Percentiles rank a stretch among this genome's conserved stretches.
phyloP scores from a whole-genome alignment of 164 flowering plant genomes.

The Piper betle region DNA sequence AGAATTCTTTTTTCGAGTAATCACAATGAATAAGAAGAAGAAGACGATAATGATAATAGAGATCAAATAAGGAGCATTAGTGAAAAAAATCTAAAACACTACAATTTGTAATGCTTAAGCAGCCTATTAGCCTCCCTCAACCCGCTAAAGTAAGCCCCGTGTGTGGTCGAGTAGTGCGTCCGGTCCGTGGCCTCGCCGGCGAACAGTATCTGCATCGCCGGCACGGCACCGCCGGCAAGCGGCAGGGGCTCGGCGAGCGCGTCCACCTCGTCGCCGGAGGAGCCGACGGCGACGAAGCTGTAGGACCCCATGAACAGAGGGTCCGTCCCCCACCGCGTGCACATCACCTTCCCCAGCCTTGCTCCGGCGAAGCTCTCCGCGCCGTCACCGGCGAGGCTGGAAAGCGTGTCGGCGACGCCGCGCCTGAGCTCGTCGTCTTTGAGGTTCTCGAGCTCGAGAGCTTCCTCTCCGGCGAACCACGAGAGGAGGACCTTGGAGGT shows the following conservation, averaged over 20 bases:
- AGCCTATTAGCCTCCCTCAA: slow-evolving; percentile 95
- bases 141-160: slow-evolving; percentile 97
- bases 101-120: slow-evolving; percentile 48
- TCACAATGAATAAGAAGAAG: too few species aligned
- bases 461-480: slow-evolving; percentile 96
- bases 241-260: slow-evolving; percentile 86
- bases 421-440: slow-evolving; percentile 51
- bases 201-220: slow-evolving; percentile 72
- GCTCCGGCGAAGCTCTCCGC: slow-evolving; percentile 1
- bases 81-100: not conserved
- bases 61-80: too few species aligned
- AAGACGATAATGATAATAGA: too few species aligned
- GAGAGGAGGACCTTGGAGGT: slow-evolving; percentile 54
- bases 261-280: slow-evolving; percentile 81
- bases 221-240: not conserved
- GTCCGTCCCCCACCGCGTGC: slow-evolving; percentile 83
- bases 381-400: slow-evolving; percentile 19
- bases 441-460: slow-evolving; percentile 64
- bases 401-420: slow-evolving; percentile 52
- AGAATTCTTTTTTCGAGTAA: too few species aligned
- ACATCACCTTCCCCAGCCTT: slow-evolving; percentile 37
- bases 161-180: slow-evolving; percentile 96
- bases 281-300: slow-evolving; percentile 82
- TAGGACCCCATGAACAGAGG: slow-evolving; percentile 93
- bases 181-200: slow-evolving; percentile 99